A percentile compares a stretch with the other conserved stretches of the same genome.
Evolutionary conservation across 1,284 basidiomycete species (phyloP).

Genomic region (Ceratobasidium theobromae): DNA sequence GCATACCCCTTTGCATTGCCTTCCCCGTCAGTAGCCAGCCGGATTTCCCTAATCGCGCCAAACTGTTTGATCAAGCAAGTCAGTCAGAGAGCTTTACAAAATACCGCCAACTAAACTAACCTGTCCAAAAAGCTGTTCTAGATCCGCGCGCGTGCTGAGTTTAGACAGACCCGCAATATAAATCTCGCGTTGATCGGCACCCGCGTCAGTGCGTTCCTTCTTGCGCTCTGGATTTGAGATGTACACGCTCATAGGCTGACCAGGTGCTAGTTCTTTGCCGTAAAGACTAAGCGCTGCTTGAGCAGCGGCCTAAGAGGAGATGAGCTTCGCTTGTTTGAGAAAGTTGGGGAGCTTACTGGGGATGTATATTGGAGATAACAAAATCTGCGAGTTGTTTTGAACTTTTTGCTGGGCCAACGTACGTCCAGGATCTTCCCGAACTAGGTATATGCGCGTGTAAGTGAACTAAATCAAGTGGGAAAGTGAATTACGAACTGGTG

Average conservation of each 20-base stretch:
- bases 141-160: constrained; percentile 69
- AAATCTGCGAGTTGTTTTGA: constrained; percentile 86
- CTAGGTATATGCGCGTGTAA: constrained; percentile 45
- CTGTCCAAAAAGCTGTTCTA: constrained; percentile 73
- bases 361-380: constrained; percentile 92
- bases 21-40: constrained; percentile 72
- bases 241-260: constrained; percentile 70
- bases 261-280: constrained; percentile 68
- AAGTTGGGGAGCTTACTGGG: constrained; percentile 57
- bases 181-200: constrained; percentile 78
- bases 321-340: background rate
- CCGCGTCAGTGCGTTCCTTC: constrained; percentile 84
- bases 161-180: constrained; percentile 83
- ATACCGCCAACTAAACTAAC: constrained; percentile 50
- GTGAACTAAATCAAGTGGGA: background rate
- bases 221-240: constrained; percentile 89
- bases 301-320: constrained; percentile 60
- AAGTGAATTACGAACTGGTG: constrained; percentile 53
- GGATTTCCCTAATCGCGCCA: constrained; percentile 76
- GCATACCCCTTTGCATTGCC: constrained; percentile 83
- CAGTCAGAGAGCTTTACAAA: background rate
- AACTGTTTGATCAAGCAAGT: constrained; percentile 58
- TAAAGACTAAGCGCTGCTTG: constrained; percentile 77
- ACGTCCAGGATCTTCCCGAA: constrained; percentile 92
- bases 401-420: constrained; percentile 98